Percentiles rank a stretch among this genome's conserved stretches.
phyloP scores from a whole-genome alignment of 257 asterid species.

The Anisodus tanguticus region DNA sequence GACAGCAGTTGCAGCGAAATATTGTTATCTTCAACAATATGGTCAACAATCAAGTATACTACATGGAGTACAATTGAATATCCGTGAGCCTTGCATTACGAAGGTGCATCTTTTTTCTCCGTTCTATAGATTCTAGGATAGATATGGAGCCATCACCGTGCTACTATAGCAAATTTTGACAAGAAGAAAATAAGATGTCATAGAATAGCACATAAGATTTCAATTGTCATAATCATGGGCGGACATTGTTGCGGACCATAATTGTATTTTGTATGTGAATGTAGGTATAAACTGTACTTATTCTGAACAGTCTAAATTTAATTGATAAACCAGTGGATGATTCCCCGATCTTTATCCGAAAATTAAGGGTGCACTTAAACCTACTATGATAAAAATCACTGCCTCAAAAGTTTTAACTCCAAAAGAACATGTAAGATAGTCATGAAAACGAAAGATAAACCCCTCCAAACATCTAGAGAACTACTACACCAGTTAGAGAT shows the following conservation, averaged over 20 bases:
- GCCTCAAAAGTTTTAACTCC: too few species aligned
- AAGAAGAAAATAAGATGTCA: background rate
- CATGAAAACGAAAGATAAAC: too few species aligned
- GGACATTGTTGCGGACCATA: background rate
- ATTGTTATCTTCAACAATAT: background rate
- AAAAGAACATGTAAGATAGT: too few species aligned
- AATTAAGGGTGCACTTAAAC: too few species aligned
- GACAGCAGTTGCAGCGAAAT: background rate
- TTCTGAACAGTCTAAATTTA: background rate
- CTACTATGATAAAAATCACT: too few species aligned
- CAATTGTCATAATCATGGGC: background rate
- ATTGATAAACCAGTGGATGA: too few species aligned
- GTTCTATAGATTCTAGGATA: background rate
- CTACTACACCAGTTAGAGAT: too few species aligned
- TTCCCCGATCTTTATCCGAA: too few species aligned
- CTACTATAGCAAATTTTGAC: background rate
- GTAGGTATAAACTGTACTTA: background rate
- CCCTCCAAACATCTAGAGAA: too few species aligned
- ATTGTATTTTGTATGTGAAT: background rate
- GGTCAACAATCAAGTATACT: background rate
- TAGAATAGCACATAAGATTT: background rate
- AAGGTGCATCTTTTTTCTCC: background rate
- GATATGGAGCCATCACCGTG: background rate
- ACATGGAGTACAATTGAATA: background rate
- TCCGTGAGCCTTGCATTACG: background rate